These are phyloP conservation scores for Populus hybrid DNA, from an alignment of 441 rosid species.

Conservation along the genomic window DNA sequence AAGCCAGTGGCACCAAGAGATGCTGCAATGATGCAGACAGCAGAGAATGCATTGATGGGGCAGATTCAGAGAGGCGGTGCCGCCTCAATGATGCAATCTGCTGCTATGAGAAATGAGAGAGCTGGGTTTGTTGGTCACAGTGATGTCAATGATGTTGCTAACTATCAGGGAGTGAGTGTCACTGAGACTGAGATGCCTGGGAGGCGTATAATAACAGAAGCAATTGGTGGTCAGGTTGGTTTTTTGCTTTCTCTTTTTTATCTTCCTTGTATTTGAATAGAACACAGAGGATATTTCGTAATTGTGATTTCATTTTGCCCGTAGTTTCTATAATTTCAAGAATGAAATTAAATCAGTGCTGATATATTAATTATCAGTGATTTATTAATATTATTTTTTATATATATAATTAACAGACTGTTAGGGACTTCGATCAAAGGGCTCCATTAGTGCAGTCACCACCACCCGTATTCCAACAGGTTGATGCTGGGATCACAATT, in stretches of 20 bases:
- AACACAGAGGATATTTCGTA: neutral
- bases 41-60: constrained; percentile 32
- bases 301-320: neutral
- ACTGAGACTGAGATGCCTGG: constrained; percentile 27
- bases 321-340: neutral
- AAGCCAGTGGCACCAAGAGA: constrained; percentile 36
- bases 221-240: constrained; percentile 44
- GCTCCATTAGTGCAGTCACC: constrained; percentile 8
- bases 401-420: constrained; percentile 16
- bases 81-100: constrained; percentile 36
- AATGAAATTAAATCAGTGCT: neutral
- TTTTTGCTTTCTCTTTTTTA: neutral
- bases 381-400: no score
- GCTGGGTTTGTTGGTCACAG: constrained; percentile 28
- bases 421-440: constrained; percentile 25
- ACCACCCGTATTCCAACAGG: neutral
- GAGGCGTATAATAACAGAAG: constrained; percentile 25
- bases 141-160: constrained; percentile 11
- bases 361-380: neutral
- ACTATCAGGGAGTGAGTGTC: constrained; percentile 11
- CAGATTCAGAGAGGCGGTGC: constrained; percentile 27
- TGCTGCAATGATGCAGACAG: constrained; percentile 39
- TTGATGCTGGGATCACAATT: constrained; percentile 46
- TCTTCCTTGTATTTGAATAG: neutral
- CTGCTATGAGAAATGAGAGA: constrained; percentile 30